Evolutionary conservation across 768 basidiomycete genomes (phyloP).

Genomic region (Agrocybe pediades): DNA sequence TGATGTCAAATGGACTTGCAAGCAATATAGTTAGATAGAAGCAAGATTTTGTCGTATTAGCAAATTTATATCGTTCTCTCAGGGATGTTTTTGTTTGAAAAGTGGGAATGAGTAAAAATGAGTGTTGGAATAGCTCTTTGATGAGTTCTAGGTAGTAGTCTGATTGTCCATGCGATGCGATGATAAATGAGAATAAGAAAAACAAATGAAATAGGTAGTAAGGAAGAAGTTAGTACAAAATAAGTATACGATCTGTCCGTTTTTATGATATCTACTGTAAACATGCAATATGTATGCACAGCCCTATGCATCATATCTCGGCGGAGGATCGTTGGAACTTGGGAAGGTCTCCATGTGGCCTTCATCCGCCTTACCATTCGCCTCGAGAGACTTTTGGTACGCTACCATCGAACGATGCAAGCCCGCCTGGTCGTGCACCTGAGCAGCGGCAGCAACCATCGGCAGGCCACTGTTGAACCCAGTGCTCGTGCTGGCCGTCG

Average conservation of each 20-base stretch:
- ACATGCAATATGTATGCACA: background rate
- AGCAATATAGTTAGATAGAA: no score
- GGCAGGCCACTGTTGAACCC: slow-evolving; percentile 2
- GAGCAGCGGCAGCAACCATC: background rate
- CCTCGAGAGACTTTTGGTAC: slow-evolving; percentile 28
- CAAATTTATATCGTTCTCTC: no score
- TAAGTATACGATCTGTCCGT: background rate
- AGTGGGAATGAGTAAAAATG: no score
- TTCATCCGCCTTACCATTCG: slow-evolving; percentile 16
- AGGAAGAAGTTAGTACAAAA: background rate
- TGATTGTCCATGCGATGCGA: no score
- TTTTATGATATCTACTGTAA: no score
- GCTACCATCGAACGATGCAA: slow-evolving; percentile 23
- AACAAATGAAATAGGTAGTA: no score
- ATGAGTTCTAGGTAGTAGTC: no score
- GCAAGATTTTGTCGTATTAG: no score
- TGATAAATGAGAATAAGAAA: no score
- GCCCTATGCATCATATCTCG: slow-evolving; percentile 17
- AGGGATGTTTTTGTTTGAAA: no score
- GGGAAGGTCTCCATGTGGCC: slow-evolving; percentile 2
- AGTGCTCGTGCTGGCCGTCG: slow-evolving; percentile 1
- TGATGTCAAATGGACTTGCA: no score
- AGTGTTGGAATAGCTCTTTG: no score
- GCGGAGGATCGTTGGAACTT: slow-evolving; percentile 20
- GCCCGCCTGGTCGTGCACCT: slow-evolving; percentile 9